Percentiles rank a stretch among this genome's conserved stretches.
Evolutionary conservation across 1,284 basidiomycete genomes (phyloP).

Genomic region (Stygiomarasmius scandens): DNA sequence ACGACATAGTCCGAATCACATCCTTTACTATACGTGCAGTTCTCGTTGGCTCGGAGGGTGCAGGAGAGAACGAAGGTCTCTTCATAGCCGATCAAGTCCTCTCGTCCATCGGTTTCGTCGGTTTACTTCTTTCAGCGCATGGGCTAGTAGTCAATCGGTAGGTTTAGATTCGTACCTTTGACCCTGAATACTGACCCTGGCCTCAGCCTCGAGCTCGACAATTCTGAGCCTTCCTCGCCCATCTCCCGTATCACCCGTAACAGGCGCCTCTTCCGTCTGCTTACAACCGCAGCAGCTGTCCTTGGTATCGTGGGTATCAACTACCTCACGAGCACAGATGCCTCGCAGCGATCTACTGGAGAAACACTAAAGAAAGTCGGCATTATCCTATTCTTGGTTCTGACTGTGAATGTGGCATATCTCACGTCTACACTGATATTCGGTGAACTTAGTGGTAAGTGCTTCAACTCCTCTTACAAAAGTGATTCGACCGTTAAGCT

Average conservation of each 20-base stretch:
- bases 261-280: constrained; percentile 34
- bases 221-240: background rate
- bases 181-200: background rate
- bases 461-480: background rate
- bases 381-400: constrained; percentile 16
- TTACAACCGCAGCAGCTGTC: constrained; percentile 35
- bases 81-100: constrained; percentile 35
- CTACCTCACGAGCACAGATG: constrained; percentile 27
- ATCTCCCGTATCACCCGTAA: constrained; percentile 30
- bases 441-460: background rate
- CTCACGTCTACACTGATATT: constrained; percentile 14
- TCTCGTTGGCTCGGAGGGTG: constrained; percentile 25
- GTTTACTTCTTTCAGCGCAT: constrained; percentile 43
- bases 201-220: background rate
- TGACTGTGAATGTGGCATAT: constrained; percentile 17
- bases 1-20: constrained; percentile 38
- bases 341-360: background rate
- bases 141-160: constrained; percentile 41
- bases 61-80: constrained; percentile 28
- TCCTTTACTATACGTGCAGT: constrained; percentile 37
- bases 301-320: constrained; percentile 37
- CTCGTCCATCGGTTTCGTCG: constrained; percentile 40
- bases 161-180: too few relatives aligned
- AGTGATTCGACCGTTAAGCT: background rate
- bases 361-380: constrained; percentile 12